Conservation (phyloP, 768 basidiomycete genomes). For the Amanita rimosa region DNA sequence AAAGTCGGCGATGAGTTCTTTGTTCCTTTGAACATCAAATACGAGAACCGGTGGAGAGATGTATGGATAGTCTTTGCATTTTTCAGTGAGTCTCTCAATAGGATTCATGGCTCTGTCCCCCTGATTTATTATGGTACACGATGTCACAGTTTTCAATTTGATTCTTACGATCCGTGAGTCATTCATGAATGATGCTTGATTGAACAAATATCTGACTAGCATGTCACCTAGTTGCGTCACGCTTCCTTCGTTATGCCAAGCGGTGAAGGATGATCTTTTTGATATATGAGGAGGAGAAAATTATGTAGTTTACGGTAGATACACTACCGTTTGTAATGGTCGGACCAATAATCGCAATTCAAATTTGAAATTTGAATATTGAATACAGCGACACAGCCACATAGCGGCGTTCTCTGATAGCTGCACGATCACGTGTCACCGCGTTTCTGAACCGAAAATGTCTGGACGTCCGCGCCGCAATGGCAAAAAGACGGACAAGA, state of each 20-base stretch:
- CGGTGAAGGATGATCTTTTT: conserved; percentile 20
- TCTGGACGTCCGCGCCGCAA: conserved; percentile 31
- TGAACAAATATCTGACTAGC: conserved; percentile 1
- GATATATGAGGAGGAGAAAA: not conserved
- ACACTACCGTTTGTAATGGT: too few relatives aligned
- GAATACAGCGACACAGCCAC: too few relatives aligned
- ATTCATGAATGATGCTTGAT: not conserved
- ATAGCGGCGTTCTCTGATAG: too few relatives aligned
- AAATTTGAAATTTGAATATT: too few relatives aligned
- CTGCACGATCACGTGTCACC: too few relatives aligned
- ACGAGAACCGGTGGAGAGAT: conserved; percentile 55
- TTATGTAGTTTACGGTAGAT: too few relatives aligned
- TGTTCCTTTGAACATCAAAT: conserved; percentile 54
- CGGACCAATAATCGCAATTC: too few relatives aligned
- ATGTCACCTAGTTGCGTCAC: conserved; percentile 42
- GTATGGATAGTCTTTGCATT: conserved; percentile 55
- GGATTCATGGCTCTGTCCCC: not conserved
- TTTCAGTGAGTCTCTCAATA: conserved; percentile 29
- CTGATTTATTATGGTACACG: not conserved
- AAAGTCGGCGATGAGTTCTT: conserved; percentile 60
- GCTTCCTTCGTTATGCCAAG: conserved; percentile 61
- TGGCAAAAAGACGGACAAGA: conserved; percentile 29
- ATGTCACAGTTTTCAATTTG: conserved; percentile 52
- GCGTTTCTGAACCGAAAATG: conserved; percentile 14
- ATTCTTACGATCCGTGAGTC: conserved; percentile 38